Base-by-base conservation (phyloP, 2,329 filamentous ascomycete species). In the Cytospora paraplurivora region DNA sequence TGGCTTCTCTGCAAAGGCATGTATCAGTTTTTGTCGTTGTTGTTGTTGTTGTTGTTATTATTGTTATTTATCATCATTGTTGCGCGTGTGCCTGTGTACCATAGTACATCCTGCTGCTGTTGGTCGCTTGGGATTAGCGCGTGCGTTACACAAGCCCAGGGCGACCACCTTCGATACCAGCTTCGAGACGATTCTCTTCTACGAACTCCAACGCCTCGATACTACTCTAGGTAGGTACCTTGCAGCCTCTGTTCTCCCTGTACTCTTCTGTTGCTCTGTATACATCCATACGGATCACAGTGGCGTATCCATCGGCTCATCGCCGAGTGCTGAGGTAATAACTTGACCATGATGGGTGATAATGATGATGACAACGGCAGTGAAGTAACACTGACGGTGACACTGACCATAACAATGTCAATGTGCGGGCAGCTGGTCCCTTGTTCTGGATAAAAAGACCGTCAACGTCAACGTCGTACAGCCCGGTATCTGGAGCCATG, bases 401-500 rank as follows among this genome's bases (percentile, higher is more conserved):
- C 19, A n/a, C 8, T 6, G 12, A 13, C 12, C 12, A 6, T 17
- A 17, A 27, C 27, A 17, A 41, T 41, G 15, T 17, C 3, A 17
- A 21, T 47, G 12, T 6, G 41, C 41, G 15, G 27, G 4, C 27
- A n/a, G n/a, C 15, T 11, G 41, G 41, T 19, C n/a, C 44, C n/a
- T 27, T 47, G 44, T 19, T n/a, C n/a, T 47, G 15, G n/a, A 19
- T 27, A 27, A 27, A 27, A 2, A 4, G 27, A 27, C 27, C 27
- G 27, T 27, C 27, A 27, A 10, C n/a, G n/a, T 6, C 44, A 21
- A 55, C 38, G 51, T 61, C 51, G 59, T 61, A 61, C 59, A 61
- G 59, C 59, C 59, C 59, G 59, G 59, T 35, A 61, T 55, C 52
- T 61, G 59, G 51, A 61, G 59, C 51, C 44, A 47, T 6, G 11